Evolutionary conservation across 176 grass and related monocot species (phyloP).

Genomic region (Triticum timopheevii): DNA sequence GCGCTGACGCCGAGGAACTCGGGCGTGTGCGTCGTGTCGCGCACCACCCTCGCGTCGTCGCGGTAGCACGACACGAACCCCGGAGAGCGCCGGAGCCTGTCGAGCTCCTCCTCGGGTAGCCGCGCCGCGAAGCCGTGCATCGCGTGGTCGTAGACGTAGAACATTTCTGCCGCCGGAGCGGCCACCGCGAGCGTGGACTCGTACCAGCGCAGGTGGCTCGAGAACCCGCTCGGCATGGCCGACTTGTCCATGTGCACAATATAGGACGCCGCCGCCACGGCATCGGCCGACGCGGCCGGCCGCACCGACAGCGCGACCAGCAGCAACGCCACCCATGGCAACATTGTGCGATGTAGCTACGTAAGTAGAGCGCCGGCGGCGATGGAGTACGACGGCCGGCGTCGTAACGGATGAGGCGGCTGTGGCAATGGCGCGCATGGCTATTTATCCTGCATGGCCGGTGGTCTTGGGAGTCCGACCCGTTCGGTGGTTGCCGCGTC

Average conservation of each 20-base stretch:
- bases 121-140: slow-evolving; percentile 64
- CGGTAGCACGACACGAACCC: slow-evolving; percentile 69
- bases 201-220: slow-evolving; percentile 61
- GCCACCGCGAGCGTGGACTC: slow-evolving; percentile 41
- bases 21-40: slow-evolving; percentile 78
- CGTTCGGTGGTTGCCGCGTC: slow-evolving; percentile 36
- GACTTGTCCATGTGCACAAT: slow-evolving; percentile 94
- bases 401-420: background rate
- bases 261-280: slow-evolving; percentile 34
- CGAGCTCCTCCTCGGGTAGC: slow-evolving; percentile 35
- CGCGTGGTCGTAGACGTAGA: slow-evolving; percentile 77
- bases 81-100: slow-evolving; percentile 25
- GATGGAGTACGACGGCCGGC: background rate
- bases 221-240: slow-evolving; percentile 60
- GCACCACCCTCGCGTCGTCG: slow-evolving; percentile 47
- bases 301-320: background rate
- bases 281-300: background rate
- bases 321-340: background rate
- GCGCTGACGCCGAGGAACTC: slow-evolving; percentile 64
- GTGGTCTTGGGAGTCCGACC: background rate
- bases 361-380: background rate
- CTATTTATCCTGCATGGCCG: slow-evolving; percentile 18
- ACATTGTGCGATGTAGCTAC: background rate
- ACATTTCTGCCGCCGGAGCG: background rate
- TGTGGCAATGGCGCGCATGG: background rate